Conservation (phyloP, 352 stramenopile genomes). For the Globisporangium radiosum region DNA sequence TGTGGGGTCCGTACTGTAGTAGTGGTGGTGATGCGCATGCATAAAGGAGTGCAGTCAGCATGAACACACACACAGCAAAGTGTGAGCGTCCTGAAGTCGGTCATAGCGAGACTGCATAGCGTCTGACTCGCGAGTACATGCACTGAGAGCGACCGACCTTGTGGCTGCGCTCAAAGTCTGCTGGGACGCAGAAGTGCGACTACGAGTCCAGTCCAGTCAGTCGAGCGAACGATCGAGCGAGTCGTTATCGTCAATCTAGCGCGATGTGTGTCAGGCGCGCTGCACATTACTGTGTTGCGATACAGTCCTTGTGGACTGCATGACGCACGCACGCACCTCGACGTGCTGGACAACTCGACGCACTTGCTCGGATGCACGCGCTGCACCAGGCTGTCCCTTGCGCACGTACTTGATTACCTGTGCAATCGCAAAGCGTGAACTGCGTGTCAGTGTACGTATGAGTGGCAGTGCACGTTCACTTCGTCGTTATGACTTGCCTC, state of each 20-base stretch:
- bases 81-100: no score
- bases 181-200: not conserved
- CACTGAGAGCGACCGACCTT: not conserved
- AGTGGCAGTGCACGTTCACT: no score
- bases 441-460: not conserved
- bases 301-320: not conserved
- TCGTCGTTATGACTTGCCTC: not conserved
- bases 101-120: no score
- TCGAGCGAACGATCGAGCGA: not conserved
- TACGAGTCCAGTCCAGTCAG: not conserved
- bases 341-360: not conserved
- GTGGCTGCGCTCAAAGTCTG: conserved; percentile 1
- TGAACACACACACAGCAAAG: no score
- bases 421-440: not conserved
- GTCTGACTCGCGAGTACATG: no score
- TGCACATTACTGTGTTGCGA: not conserved
- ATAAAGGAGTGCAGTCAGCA: no score
- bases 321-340: not conserved
- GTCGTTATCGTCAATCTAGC: no score
- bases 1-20: not conserved
- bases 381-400: not conserved
- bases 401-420: not conserved
- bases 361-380: not conserved
- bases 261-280: not conserved
- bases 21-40: no score